phyloP scores from a whole-genome alignment of 108 stramenopile genomes.

The Mediolabrus comicus region DNA sequence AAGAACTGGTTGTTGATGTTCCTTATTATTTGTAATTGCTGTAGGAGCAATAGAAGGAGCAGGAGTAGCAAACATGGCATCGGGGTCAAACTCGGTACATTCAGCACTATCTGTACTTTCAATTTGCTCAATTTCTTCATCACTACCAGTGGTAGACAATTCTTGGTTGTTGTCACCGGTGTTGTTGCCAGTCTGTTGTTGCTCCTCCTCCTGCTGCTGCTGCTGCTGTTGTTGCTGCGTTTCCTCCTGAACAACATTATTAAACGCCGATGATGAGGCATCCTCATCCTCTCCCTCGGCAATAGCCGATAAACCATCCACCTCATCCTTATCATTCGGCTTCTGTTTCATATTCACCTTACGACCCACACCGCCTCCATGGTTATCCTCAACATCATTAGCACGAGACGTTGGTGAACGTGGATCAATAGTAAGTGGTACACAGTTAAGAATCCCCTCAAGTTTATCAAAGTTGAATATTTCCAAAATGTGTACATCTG shows the following conservation, averaged over 20 bases:
- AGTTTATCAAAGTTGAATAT: slow-evolving; percentile 30
- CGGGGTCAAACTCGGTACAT: neutral
- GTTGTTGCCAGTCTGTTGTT: too few species aligned
- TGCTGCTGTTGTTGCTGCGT: neutral
- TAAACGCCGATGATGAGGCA: neutral
- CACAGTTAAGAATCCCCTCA: slow-evolving; percentile 36
- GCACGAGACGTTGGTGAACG: slow-evolving; percentile 8
- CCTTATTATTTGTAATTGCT: too few species aligned
- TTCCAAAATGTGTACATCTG: neutral
- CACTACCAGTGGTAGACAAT: neutral
- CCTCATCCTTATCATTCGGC: neutral
- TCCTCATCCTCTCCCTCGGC: neutral
- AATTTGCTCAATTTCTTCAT: too few species aligned
- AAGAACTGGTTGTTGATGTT: neutral
- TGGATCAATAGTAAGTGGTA: slow-evolving; percentile 38
- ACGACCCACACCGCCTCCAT: too few species aligned
- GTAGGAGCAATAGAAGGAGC: too few species aligned
- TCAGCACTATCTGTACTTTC: neutral
- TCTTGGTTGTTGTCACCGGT: too few species aligned
- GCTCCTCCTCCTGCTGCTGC: neutral
- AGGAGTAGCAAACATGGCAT: neutral
- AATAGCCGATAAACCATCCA: neutral
- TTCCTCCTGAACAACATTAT: neutral
- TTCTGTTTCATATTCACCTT: too few species aligned
- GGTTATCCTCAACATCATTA: too few species aligned